Conservation (phyloP, 2,329 filamentous ascomycete species). For the Tolypocladium ovalisporum region DNA sequence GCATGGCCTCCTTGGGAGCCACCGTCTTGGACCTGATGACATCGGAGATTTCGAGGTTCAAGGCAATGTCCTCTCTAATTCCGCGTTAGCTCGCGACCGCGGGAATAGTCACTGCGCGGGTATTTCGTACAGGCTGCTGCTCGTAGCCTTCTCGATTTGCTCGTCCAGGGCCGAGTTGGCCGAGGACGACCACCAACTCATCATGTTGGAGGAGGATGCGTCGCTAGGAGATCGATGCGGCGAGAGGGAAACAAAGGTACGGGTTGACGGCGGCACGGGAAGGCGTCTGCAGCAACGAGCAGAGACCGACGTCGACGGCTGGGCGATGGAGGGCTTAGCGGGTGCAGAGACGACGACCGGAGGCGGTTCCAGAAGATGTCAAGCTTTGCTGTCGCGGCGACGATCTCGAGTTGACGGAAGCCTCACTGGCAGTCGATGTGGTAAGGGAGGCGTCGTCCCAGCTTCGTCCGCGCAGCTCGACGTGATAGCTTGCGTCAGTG, state of each 20-base stretch:
- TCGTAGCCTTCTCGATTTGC: conserved; percentile 91
- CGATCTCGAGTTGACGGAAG: neutral
- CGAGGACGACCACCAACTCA: conserved; percentile 95
- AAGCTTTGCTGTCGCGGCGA: neutral
- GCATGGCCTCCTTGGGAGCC: conserved; percentile 96
- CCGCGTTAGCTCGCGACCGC: conserved; percentile 2
- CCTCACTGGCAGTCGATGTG: neutral
- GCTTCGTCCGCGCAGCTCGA: neutral
- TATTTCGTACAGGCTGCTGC: conserved; percentile 70
- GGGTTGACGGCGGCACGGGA: neutral
- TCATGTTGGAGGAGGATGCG: conserved; percentile 38
- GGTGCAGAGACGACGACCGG: neutral
- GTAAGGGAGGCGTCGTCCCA: neutral
- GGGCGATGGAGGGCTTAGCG: neutral
- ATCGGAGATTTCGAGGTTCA: conserved; percentile 97
- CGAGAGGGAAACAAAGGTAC: neutral
- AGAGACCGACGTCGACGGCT: neutral
- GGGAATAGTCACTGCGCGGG: neutral
- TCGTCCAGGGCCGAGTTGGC: conserved; percentile 86
- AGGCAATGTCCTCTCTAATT: conserved; percentile 79
- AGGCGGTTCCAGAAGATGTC: neutral
- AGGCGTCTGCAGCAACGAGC: neutral
- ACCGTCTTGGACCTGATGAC: conserved; percentile 95
- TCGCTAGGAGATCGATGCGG: neutral
- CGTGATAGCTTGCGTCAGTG: neutral